A percentile compares a stretch with the other conserved stretches of the same genome.
Evolutionary conservation across 306 rosid genomes (phyloP).

Genomic region (Corylus americana): DNA sequence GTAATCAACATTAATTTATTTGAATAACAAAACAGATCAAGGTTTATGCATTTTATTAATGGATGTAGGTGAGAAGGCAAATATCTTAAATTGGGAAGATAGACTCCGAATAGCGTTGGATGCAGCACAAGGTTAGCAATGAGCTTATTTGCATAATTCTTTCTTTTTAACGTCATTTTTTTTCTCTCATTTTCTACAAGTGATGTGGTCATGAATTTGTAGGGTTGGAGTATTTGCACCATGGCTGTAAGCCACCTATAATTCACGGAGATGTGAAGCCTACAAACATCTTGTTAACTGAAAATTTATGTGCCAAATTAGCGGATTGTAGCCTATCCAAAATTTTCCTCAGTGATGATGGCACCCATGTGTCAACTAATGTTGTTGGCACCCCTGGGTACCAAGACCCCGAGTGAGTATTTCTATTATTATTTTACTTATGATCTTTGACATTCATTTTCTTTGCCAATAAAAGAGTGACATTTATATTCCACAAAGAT

Average conservation of each 20-base stretch:
- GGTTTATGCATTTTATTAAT: neutral
- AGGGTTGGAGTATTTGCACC: constrained; percentile 62
- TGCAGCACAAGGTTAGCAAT: constrained; percentile 47
- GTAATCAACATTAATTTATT: neutral
- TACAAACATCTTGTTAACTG: constrained; percentile 45
- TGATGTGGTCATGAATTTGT: neutral
- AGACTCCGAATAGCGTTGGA: constrained; percentile 50
- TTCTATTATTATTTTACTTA: neutral
- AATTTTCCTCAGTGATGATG: constrained; percentile 26
- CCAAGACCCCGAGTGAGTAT: constrained; percentile 46
- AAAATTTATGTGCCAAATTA: constrained; percentile 44
- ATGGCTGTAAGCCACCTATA: constrained; percentile 48
- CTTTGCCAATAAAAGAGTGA: no score
- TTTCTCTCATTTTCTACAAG: neutral
- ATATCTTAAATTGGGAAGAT: constrained; percentile 42
- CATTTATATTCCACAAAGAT: neutral
- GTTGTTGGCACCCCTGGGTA: constrained; percentile 53
- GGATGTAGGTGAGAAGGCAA: constrained; percentile 12
- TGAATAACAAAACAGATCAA: neutral
- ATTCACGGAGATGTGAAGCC: constrained; percentile 58
- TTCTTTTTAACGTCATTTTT: neutral
- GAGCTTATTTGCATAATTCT: neutral
- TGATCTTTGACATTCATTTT: no score
- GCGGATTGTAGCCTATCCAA: constrained; percentile 54
- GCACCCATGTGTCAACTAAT: constrained; percentile 28